Base-by-base conservation (phyloP, 1,139 yeast species). In the Debaryomyces sp. region DNA sequence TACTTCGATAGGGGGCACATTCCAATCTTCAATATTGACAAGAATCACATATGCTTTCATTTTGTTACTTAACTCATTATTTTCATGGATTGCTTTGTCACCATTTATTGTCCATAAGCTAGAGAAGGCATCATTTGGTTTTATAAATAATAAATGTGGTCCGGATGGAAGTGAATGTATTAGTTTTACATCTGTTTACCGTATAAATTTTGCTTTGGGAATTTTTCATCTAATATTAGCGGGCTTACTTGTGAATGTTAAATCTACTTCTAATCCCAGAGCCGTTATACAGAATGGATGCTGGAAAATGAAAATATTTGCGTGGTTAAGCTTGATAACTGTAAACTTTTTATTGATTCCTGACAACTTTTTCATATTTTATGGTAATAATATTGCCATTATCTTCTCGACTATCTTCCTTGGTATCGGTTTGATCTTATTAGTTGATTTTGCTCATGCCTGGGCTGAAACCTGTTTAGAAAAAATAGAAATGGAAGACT, bases 401-500 rank as follows among this genome's bases (percentile, higher is more conserved):
- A 70, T 90, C 5, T 86, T 91, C 60, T 89, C 97, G 38, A 87
- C 95, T 4, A 66, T 91, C 4, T 95, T 95, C 67, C 79, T 94
- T 34, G 85, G 95, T 7, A 90, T 94, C 53, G 99, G 99, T 0
- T 77, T 95, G 50, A 89, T 95, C 9, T 75, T 95, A 45, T 71
- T 95, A 47, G 98, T 95, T 27, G 99, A 95, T 67, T 94, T 91
- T 76, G 98, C 99, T 10, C 99, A 95, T 68, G 95, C 95, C 51
- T 95, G 98, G 97, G 98, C 99, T 0, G 99, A 95, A 61, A 89
- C 88, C 9, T 95, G 99, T 64, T 79, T 94, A 48, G 94, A 87
- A 56, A 89, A 90, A 60, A 90, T 94, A 43, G 98, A 94, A 65
- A 77, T 81, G 56, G 95, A 88, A 57, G 96, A 92, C 54, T 87